phyloP scores from a whole-genome alignment of 2,329 filamentous ascomycete genomes.

The Fusarium armeniacum region DNA sequence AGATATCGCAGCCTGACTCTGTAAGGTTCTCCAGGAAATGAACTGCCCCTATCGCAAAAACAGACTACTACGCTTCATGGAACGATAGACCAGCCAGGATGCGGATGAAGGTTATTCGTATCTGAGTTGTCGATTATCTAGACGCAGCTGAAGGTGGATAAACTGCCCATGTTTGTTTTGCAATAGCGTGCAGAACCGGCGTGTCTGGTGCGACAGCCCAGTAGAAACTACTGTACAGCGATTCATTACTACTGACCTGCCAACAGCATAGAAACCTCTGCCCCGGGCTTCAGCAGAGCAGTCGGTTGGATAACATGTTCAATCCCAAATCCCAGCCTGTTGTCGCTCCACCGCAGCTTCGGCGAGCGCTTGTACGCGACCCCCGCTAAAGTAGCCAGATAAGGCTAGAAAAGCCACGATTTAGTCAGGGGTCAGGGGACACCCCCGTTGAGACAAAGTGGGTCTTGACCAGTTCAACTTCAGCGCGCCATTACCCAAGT shows the following conservation, averaged over 20 bases:
- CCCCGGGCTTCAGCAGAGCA: not conserved
- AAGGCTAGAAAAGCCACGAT: constrained; percentile 15
- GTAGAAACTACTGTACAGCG: constrained; percentile 9
- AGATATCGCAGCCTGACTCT: constrained; percentile 11
- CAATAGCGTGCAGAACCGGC: not conserved
- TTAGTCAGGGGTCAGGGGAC: constrained; percentile 34
- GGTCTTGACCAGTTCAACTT: not conserved
- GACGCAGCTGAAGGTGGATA: constrained; percentile 22
- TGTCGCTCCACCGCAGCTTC: constrained; percentile 31
- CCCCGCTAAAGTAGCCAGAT: constrained; percentile 8
- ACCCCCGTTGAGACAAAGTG: constrained; percentile 2
- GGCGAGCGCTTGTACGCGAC: constrained; percentile 28
- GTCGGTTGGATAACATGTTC: constrained; percentile 1
- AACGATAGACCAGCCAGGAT: not conserved
- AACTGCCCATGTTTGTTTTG: not conserved
- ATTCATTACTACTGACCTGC: constrained; percentile 1
- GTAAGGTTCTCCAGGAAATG: constrained; percentile 18
- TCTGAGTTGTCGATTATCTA: constrained; percentile 13
- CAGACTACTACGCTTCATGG: not conserved
- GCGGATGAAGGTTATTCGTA: constrained; percentile 15
- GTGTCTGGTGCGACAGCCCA: constrained; percentile 36
- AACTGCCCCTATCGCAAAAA: constrained; percentile 7
- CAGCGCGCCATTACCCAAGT: constrained; percentile 18
- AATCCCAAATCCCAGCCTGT: constrained; percentile 36
- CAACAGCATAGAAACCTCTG: constrained; percentile 2